Evolutionary conservation across 2,329 filamentous ascomycete genomes (phyloP), one percentile per base, ranked within the genome.

Genomic region (Cladosporium sp.): DNA sequence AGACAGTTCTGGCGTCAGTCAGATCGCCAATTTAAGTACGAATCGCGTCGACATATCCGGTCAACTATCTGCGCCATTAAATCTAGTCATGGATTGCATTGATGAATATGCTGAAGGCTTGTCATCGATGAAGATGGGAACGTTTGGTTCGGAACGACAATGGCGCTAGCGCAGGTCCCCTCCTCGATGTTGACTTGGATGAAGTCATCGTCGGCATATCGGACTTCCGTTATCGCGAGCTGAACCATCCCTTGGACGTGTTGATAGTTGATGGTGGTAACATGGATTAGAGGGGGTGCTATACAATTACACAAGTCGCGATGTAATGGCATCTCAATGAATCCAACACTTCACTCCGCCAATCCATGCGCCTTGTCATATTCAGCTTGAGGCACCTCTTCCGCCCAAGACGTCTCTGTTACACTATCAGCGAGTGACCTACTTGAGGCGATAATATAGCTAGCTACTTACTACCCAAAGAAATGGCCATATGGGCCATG

Each of bases 401-500:
- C 68, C 28, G 67, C 60, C 74, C 73, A 75, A 13, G 62, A 69
- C 4, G 72, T 75, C 58, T 71, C 66, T 66, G 35, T 35, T 34
- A 4, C 8, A 35, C 5, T 12, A 12, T 17, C 20, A 4, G 28
- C 8, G 28, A 9, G 8, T 32, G 28, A 17, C 36, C 36, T 8
- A 2, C 3, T 10, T 10, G 12, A 32, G 9, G 12, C 9, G 28
- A 32, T 10, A 32, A 4, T 9, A 9, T 32, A 9, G 28, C 28
- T 13, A 35, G 4, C 45, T 25, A 65, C 66, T 62, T 20, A 68
- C 66, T 69, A 2, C 74, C 75, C 32, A 71, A 60, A 37, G 68
- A 68, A 50, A 75, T 68, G 4, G 70, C 74, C 60, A 69, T 63
- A 66, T 78, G 75, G 48, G 70, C 68, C 75, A 78, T 74, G 55